These are phyloP conservation scores for Aquilaria sinensis DNA, from an alignment of 345 rosid genomes.

Conservation along the genomic window DNA sequence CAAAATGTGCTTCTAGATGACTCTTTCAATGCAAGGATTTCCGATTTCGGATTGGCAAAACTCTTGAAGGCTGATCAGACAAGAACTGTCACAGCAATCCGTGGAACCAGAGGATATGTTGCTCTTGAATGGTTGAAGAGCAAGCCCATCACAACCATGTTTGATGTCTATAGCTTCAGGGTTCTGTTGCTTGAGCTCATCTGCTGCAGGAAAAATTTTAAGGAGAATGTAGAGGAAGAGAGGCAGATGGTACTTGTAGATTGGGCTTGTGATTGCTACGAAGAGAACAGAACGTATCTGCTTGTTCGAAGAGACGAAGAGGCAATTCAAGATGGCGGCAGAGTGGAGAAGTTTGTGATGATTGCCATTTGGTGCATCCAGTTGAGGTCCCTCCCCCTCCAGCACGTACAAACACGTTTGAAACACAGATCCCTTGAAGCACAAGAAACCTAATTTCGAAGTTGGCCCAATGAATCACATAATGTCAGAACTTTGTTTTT, in stretches of 20 bases:
- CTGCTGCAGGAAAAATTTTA: constrained; percentile 23
- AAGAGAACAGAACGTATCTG: too few relatives aligned
- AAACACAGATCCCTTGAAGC: too few relatives aligned
- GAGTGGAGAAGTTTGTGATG: constrained; percentile 30
- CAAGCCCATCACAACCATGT: constrained; percentile 31
- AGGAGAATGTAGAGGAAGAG: constrained; percentile 10
- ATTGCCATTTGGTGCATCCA: constrained; percentile 57
- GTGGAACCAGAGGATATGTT: constrained; percentile 1
- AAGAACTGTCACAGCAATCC: background rate
- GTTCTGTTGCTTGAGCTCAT: constrained; percentile 29
- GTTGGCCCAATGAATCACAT: too few relatives aligned
- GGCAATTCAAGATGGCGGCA: too few relatives aligned
- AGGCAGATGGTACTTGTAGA: constrained; percentile 22
- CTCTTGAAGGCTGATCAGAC: background rate
- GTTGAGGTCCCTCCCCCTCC: constrained; percentile 25
- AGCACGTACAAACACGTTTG: background rate
- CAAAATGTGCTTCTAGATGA: too few relatives aligned
- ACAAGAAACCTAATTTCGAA: too few relatives aligned
- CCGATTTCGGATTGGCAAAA: too few relatives aligned
- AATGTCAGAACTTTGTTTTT: too few relatives aligned
- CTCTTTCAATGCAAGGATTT: too few relatives aligned
- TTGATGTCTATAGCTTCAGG: constrained; percentile 37
- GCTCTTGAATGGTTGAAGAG: constrained; percentile 8
- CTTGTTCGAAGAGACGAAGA: too few relatives aligned
- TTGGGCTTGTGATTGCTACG: constrained; percentile 40